Conservation (phyloP, 768 basidiomycete genomes). For the Pilatotrama ljubarskyi region DNA sequence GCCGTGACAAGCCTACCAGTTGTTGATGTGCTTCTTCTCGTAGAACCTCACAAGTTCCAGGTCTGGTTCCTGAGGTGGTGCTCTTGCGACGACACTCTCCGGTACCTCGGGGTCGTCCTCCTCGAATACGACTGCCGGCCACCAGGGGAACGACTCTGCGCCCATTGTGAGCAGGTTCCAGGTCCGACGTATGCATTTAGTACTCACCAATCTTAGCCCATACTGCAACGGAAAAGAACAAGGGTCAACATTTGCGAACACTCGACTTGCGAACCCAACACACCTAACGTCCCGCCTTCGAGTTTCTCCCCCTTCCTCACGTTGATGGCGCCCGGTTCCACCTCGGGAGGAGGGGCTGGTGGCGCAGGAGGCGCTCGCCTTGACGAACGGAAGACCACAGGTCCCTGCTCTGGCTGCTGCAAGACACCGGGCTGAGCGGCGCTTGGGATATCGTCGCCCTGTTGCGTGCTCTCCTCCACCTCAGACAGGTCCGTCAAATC, state of each 20-base stretch:
- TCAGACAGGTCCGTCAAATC: constrained; percentile 23
- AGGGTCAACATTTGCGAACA: not conserved
- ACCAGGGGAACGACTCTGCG: constrained; percentile 81
- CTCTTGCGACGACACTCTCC: constrained; percentile 21
- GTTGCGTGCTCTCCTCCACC: constrained; percentile 1
- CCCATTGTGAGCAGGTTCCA: not conserved
- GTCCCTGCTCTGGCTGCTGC: not conserved
- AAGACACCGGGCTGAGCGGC: not conserved
- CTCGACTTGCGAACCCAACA: constrained; percentile 20
- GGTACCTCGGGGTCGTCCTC: constrained; percentile 59
- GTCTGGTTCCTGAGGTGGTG: constrained; percentile 21
- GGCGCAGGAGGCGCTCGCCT: constrained; percentile 5
- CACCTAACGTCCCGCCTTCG: constrained; percentile 68
- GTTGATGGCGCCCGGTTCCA: constrained; percentile 34
- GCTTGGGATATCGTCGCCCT: not conserved
- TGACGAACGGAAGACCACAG: constrained; percentile 2
- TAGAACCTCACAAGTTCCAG: constrained; percentile 78
- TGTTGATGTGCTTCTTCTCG: constrained; percentile 54
- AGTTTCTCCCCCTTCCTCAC: constrained; percentile 39
- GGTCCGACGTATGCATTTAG: not conserved
- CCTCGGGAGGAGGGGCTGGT: not conserved
- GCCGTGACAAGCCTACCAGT: constrained; percentile 46
- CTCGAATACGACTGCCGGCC: constrained; percentile 79
- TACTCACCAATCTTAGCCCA: constrained; percentile 79
- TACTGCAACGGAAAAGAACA: constrained; percentile 43